Conservation (phyloP, 2,329 filamentous ascomycete species). For the Chrysoporthe puriensis region DNA sequence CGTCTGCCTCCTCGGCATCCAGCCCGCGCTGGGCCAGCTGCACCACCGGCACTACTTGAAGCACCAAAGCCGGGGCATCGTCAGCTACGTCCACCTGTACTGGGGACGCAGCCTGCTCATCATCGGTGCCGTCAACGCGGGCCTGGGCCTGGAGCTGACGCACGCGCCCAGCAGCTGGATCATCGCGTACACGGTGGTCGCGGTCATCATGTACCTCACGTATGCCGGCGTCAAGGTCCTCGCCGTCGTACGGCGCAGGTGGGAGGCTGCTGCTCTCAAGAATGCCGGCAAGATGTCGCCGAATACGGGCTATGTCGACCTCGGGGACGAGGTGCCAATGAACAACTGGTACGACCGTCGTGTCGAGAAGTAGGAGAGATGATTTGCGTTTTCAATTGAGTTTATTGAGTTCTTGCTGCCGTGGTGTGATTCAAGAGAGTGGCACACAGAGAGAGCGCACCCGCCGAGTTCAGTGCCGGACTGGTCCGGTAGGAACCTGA, state of each 20-base stretch:
- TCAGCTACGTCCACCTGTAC: conserved; percentile 65
- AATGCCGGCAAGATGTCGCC: conserved; percentile 14
- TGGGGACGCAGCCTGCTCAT: conserved; percentile 62
- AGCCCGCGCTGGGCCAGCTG: conserved; percentile 60
- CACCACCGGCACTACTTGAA: conserved; percentile 61
- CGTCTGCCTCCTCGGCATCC: conserved; percentile 56
- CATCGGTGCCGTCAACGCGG: conserved; percentile 66
- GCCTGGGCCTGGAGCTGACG: conserved; percentile 60
- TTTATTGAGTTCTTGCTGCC: too few species aligned
- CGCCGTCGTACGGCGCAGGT: conserved; percentile 16
- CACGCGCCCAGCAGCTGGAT: conserved; percentile 44
- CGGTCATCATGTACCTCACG: conserved; percentile 50
- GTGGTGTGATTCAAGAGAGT: too few species aligned
- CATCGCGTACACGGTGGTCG: conserved; percentile 60
- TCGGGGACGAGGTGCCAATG: conserved; percentile 21
- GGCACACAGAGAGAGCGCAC: too few species aligned
- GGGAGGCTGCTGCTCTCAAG: background rate
- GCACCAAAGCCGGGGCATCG: conserved; percentile 49
- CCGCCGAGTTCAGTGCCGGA: background rate
- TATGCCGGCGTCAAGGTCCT: conserved; percentile 46
- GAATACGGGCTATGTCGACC: conserved; percentile 18
- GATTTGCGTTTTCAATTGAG: background rate
- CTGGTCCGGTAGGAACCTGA: background rate
- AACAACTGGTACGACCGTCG: conserved; percentile 1
- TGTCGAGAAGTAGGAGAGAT: background rate